Evolutionary conservation across 352 stramenopile genomes (phyloP), one percentile per base, ranked within the genome.

Genomic region (Phytophthora sp.): DNA sequence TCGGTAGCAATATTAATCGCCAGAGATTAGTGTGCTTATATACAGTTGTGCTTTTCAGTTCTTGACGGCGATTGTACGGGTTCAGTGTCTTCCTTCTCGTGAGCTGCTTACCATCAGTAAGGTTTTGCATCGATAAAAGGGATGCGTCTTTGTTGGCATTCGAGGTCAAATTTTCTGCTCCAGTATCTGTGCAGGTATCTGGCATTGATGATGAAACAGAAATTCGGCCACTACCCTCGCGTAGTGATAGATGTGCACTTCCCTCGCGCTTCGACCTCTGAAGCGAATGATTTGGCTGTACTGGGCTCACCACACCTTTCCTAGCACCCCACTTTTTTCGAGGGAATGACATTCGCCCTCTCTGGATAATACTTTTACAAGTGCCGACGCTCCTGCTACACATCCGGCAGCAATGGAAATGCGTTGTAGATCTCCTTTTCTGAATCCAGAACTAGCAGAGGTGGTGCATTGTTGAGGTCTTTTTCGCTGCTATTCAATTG

Each of bases 271-370:
- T 23, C 17, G 35, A 42, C 35, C n/a, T 42, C 31, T n/a, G 8
- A 13, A 41, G 5, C n/a, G 35, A 9, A 1, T 23, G 15, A 23
- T 15, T 42, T 17, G 35, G 35, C 5, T 42, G 35, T 17, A 42
- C 10, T 24, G 35, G n/a, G 6, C n/a, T 13, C 5, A 42, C 28
- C 11, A 11, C 28, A 6, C 28, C 28, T 32, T 32, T 42, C 17
- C 23, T 42, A 6, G 17, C n/a, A 21, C 35, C 8, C n/a, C 35
- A 17, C 23, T 15, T 23, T 17, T 11, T 42, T 17, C 35, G 35
- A 15, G n/a, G 23, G 5, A 42, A 42, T 3, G n/a, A 15, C 18
- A 91, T 92, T 48, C 97, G 15, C 18, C 39, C 27, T 17, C 38
- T n/a, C 8, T 31, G 5, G n/a, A 32, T 26, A 35, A 17, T 13